These are phyloP conservation scores for Solanum lycopersicoides DNA, from an alignment of 257 asterid species.

Conservation along the genomic window DNA sequence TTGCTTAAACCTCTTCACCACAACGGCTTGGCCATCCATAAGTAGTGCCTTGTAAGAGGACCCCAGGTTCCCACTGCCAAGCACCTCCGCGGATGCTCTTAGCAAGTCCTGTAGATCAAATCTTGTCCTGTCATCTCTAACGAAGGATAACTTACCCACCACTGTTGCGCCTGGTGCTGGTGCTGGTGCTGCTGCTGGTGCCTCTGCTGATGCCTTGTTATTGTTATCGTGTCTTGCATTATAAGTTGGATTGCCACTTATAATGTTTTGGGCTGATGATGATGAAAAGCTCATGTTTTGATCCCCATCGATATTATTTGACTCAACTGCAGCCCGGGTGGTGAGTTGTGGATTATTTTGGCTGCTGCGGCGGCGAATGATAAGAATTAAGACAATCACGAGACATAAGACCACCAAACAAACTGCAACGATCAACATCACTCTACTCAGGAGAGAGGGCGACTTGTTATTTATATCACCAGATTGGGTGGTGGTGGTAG, in stretches of 20 bases:
- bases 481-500: not conserved
- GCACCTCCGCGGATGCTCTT: conserved; percentile 83
- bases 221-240: not conserved
- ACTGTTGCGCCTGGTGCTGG: not conserved
- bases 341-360: conserved; percentile 3
- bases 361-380: conserved; percentile 17
- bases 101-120: conserved; percentile 74
- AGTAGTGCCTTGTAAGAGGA: conserved; percentile 82
- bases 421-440: conserved; percentile 17
- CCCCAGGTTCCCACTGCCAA: conserved; percentile 82
- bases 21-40: conserved; percentile 66
- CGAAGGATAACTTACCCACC: conserved; percentile 46
- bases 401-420: conserved; percentile 26
- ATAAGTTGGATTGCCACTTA: not conserved
- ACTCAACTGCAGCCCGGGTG: conserved; percentile 3
- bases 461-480: not conserved
- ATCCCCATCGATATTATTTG: not conserved
- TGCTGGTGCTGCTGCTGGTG: not conserved
- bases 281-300: not conserved
- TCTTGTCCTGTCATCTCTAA: conserved; percentile 51
- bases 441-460: conserved; percentile 11
- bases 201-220: not conserved
- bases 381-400: conserved; percentile 23
- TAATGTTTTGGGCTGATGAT: not conserved
- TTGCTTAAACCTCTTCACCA: conserved; percentile 82